Conservation (phyloP, 495 filamentous ascomycete species). For the Beverwykella pulmonaria region DNA sequence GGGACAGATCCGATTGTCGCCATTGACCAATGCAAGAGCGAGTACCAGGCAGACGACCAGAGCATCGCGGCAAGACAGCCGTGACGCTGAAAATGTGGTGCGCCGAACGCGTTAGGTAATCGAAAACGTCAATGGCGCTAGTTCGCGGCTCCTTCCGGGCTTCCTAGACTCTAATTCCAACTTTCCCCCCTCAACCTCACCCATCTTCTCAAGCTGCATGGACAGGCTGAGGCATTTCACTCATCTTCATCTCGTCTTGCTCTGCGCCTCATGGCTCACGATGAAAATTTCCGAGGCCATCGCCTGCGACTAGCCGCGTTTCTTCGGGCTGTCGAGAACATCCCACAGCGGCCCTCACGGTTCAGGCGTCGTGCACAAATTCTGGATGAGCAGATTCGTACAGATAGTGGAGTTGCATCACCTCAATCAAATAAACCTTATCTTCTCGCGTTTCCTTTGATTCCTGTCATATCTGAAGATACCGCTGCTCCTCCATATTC, state of each 20-base stretch:
- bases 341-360: constrained; percentile 20
- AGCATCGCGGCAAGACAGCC: background rate
- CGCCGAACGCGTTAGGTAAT: background rate
- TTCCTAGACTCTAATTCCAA: background rate
- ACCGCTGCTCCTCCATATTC: too few species aligned
- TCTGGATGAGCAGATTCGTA: background rate
- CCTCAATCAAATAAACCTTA: background rate
- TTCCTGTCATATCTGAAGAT: background rate
- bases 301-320: constrained; percentile 22
- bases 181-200: constrained; percentile 1
- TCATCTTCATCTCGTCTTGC: background rate
- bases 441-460: background rate
- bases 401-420: background rate
- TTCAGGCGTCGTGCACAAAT: background rate
- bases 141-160: background rate
- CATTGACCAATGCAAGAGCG: constrained; percentile 6
- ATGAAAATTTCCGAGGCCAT: constrained; percentile 13
- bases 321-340: constrained; percentile 8
- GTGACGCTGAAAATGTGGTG: background rate
- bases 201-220: background rate
- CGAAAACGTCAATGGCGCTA: background rate
- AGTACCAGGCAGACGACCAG: background rate
- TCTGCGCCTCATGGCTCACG: constrained; percentile 7
- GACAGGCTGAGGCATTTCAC: background rate
- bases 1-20: background rate